Evolutionary conservation across 2,329 filamentous ascomycete genomes (phyloP).

Genomic region (Bipolaris victoriae): DNA sequence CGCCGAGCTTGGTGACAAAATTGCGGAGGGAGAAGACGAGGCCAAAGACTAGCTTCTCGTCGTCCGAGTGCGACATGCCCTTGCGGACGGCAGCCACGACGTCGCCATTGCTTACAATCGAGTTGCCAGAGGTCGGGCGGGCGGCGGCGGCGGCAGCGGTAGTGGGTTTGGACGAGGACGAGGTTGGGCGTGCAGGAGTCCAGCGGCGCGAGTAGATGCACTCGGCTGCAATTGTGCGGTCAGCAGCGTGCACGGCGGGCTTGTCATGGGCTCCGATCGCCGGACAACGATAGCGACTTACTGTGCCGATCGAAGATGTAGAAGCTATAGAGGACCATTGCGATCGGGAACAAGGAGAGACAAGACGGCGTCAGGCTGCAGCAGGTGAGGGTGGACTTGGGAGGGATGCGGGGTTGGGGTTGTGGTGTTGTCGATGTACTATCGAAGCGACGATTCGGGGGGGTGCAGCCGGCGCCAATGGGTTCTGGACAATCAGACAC

Average conservation of each 20-base stretch:
- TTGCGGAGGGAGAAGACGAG: conserved; percentile 95
- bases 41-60: conserved; percentile 96
- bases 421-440: conserved; percentile 6
- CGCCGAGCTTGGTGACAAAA: conserved; percentile 94
- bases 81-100: conserved; percentile 40
- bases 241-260: conserved; percentile 16
- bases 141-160: conserved; percentile 23
- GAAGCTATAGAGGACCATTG: conserved; percentile 95
- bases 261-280: not conserved
- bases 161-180: conserved; percentile 51
- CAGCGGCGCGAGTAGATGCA: conserved; percentile 95
- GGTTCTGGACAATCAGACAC: not conserved
- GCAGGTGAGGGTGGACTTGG: not conserved
- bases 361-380: not conserved
- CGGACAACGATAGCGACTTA: conserved; percentile 54
- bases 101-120: conserved; percentile 54
- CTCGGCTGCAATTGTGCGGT: conserved; percentile 68
- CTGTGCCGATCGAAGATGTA: conserved; percentile 99
- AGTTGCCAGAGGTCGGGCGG: conserved; percentile 58
- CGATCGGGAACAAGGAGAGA: not conserved
- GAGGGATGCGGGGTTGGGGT: not conserved
- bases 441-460: conserved; percentile 4
- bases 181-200: conserved; percentile 61
- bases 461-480: conserved; percentile 2
- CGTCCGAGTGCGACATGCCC: conserved; percentile 69